Percentiles rank a stretch among this genome's conserved stretches.
These are phyloP conservation scores for Phytophthora melonis DNA, from an alignment of 352 stramenopile genomes.

Conservation along the genomic window DNA sequence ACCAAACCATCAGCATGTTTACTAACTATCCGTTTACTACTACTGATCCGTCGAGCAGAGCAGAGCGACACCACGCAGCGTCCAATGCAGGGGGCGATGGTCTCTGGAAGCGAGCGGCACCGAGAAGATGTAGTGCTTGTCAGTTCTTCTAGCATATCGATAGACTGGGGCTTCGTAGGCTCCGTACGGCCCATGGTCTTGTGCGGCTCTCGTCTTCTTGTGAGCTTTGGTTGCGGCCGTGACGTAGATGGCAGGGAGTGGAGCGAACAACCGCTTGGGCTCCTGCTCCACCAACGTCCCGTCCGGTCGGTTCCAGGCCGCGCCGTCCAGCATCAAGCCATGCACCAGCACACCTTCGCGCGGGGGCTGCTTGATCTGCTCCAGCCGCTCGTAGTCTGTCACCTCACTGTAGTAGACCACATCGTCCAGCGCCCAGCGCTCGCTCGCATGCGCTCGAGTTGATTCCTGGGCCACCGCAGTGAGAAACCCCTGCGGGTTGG, in stretches of 20 bases:
- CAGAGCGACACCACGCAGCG: slow-evolving; percentile 76
- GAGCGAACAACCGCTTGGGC: slow-evolving; percentile 76
- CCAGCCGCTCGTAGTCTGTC: slow-evolving; percentile 81
- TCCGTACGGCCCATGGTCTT: slow-evolving; percentile 79
- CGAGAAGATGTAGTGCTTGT: slow-evolving; percentile 84
- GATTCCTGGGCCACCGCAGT: slow-evolving; percentile 84
- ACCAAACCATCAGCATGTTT: neutral
- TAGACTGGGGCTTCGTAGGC: slow-evolving; percentile 84
- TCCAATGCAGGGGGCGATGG: slow-evolving; percentile 82
- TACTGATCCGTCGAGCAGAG: slow-evolving; percentile 71
- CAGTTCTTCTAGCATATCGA: slow-evolving; percentile 78
- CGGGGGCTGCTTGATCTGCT: slow-evolving; percentile 80
- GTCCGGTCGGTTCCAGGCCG: slow-evolving; percentile 75
- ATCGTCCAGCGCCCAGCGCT: slow-evolving; percentile 84
- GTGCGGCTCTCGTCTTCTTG: slow-evolving; percentile 74
- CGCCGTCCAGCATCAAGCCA: slow-evolving; percentile 76
- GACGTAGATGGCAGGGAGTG: slow-evolving; percentile 82
- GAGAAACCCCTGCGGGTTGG: slow-evolving; percentile 82
- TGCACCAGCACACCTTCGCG: slow-evolving; percentile 82
- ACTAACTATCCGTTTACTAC: neutral
- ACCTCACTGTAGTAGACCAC: slow-evolving; percentile 85
- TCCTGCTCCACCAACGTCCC: slow-evolving; percentile 82
- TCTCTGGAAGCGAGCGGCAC: slow-evolving; percentile 78
- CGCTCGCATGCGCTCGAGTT: slow-evolving; percentile 67
- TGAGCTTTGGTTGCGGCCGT: slow-evolving; percentile 79